These are phyloP conservation scores for Botryosphaeria agaves DNA, from an alignment of 2,329 filamentous ascomycete species.

Conservation along the genomic window DNA sequence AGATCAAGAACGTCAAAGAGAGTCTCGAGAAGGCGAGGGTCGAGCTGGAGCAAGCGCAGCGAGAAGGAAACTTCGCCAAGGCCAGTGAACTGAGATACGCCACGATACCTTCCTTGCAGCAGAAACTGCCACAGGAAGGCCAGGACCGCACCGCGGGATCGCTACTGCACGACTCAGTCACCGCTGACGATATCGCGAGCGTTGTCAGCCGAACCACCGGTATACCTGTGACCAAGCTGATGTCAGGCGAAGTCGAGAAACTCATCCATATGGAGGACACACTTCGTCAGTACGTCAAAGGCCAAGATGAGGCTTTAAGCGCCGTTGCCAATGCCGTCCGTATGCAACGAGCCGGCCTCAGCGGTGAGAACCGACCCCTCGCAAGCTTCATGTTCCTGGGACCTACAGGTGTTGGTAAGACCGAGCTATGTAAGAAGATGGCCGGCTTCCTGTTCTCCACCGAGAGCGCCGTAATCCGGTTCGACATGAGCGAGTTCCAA, in stretches of 20 bases:
- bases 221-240: conserved; percentile 83
- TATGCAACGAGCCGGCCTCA: conserved; percentile 82
- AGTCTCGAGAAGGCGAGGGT: conserved; percentile 74
- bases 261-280: conserved; percentile 91
- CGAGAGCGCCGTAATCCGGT: conserved; percentile 75
- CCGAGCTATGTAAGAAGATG: conserved; percentile 91
- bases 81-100: conserved; percentile 88
- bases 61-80: conserved; percentile 72
- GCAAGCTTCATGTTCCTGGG: conserved; percentile 97
- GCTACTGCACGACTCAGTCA: conserved; percentile 87
- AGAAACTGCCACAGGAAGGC: conserved; percentile 62
- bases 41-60: conserved; percentile 74
- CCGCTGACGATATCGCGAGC: conserved; percentile 78
- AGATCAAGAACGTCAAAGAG: conserved; percentile 72
- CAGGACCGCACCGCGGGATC: conserved; percentile 28
- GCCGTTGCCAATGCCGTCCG: conserved; percentile 87
- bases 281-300: conserved; percentile 65
- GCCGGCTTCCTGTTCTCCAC: conserved; percentile 87
- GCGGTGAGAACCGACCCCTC: conserved; percentile 76
- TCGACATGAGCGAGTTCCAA: conserved; percentile 97
- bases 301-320: conserved; percentile 84
- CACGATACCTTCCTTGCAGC: conserved; percentile 65
- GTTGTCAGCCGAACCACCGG: conserved; percentile 86
- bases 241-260: conserved; percentile 86
- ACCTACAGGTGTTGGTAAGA: conserved; percentile 93